These are phyloP conservation scores for Pinus tabuliformis DNA, from an alignment of 75 land plant genomes.

Conservation along the genomic window DNA sequence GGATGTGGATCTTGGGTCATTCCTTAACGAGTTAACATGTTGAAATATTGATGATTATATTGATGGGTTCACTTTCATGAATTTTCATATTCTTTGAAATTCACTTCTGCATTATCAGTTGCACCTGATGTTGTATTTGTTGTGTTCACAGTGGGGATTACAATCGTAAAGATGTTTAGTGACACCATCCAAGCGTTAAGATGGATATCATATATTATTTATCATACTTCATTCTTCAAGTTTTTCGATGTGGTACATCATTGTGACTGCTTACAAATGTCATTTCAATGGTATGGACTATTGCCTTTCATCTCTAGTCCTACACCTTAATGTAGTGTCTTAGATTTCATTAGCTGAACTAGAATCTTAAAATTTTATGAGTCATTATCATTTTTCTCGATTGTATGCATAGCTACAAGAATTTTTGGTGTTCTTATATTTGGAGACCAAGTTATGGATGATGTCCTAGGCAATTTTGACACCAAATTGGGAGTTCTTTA, in stretches of 20 bases:
- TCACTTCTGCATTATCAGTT: constrained; percentile 83
- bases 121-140: constrained; percentile 86
- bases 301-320: background rate
- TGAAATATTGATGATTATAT: background rate
- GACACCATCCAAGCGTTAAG: constrained; percentile 59
- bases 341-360: background rate
- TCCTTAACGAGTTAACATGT: background rate
- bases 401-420: constrained; percentile 67
- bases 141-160: constrained; percentile 61
- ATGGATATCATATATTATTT: constrained; percentile 22
- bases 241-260: constrained; percentile 33
- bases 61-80: background rate
- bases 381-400: constrained; percentile 55
- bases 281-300: constrained; percentile 37
- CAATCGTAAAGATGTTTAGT: constrained; percentile 50
- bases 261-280: constrained; percentile 39
- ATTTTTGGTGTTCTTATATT: constrained; percentile 71
- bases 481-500: constrained; percentile 69
- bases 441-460: constrained; percentile 61
- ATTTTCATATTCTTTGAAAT: constrained; percentile 73
- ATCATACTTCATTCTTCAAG: constrained; percentile 27
- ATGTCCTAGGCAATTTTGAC: constrained; percentile 79
- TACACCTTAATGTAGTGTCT: too few relatives aligned
- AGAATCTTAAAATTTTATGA: constrained; percentile 12
- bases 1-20: background rate